Evolutionary conservation across 2,329 filamentous ascomycete species (phyloP).

Genomic region (Trichoderma aggressivum): DNA sequence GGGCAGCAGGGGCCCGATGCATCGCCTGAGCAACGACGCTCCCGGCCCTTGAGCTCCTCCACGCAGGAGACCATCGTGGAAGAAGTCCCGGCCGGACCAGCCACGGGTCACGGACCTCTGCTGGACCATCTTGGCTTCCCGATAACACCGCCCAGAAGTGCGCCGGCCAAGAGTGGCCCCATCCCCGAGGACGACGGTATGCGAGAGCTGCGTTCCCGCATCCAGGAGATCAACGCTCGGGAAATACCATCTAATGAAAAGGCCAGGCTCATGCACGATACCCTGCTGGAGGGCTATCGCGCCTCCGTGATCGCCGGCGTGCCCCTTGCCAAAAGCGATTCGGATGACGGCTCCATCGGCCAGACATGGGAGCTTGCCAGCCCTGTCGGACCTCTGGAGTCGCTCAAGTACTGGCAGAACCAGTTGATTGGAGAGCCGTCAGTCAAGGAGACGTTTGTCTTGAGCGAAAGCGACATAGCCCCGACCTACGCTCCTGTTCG

Average conservation of each 20-base stretch:
- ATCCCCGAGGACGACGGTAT: slow-evolving; percentile 80
- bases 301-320: slow-evolving; percentile 30
- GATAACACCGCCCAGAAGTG: slow-evolving; percentile 24
- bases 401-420: slow-evolving; percentile 58
- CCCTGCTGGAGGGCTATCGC: slow-evolving; percentile 66
- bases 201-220: slow-evolving; percentile 61
- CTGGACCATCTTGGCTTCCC: slow-evolving; percentile 36
- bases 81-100: slow-evolving; percentile 24
- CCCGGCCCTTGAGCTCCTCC: slow-evolving; percentile 33
- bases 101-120: slow-evolving; percentile 24
- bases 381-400: slow-evolving; percentile 47
- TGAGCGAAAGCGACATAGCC: slow-evolving; percentile 59
- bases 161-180: slow-evolving; percentile 27
- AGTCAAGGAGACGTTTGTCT: slow-evolving; percentile 42
- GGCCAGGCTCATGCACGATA: slow-evolving; percentile 66
- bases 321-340: slow-evolving; percentile 19
- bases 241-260: slow-evolving; percentile 60
- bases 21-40: slow-evolving; percentile 27
- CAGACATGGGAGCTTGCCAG: slow-evolving; percentile 39
- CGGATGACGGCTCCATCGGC: slow-evolving; percentile 24
- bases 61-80: slow-evolving; percentile 36
- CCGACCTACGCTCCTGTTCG: slow-evolving; percentile 63
- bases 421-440: slow-evolving; percentile 38
- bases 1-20: slow-evolving; percentile 18
- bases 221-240: slow-evolving; percentile 64